These are phyloP conservation scores for Arthrobotrys sphaeroides DNA, from an alignment of 2,329 filamentous ascomycete genomes.

Conservation along the genomic window DNA sequence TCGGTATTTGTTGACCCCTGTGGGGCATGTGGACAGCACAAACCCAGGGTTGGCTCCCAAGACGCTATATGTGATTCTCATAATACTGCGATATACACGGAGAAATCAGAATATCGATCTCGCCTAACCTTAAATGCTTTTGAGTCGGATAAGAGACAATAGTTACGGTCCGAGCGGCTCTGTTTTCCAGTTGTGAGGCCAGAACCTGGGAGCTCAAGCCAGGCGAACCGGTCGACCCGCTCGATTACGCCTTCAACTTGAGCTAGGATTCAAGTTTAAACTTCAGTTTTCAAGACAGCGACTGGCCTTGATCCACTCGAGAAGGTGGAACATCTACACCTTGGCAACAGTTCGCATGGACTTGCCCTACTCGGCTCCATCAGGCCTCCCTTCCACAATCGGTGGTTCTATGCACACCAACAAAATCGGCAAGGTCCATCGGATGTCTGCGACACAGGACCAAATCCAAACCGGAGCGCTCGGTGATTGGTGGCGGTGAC, in stretches of 20 bases:
- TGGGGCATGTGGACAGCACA: background rate
- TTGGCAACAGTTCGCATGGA: background rate
- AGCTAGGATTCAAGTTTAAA: conserved; percentile 6
- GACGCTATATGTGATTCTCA: background rate
- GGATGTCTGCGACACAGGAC: background rate
- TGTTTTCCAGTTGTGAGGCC: background rate
- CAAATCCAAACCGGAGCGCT: background rate
- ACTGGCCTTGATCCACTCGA: background rate
- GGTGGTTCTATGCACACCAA: background rate
- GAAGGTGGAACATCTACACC: conserved; percentile 7
- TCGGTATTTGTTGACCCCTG: background rate
- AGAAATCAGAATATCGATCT: background rate
- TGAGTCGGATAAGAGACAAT: background rate
- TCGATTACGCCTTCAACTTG: background rate
- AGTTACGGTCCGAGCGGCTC: background rate
- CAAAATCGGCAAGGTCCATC: background rate
- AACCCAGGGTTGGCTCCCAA: background rate
- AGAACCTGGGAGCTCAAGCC: background rate
- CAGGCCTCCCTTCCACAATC: conserved; percentile 5
- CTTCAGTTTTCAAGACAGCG: background rate
- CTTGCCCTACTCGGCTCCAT: background rate
- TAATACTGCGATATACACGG: background rate
- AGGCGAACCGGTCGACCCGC: background rate
- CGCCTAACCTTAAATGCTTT: conserved; percentile 2
- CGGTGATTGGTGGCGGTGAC: background rate